phyloP scores from a whole-genome alignment of 78 protist species.

The Neovahlkampfia damariscottae region DNA sequence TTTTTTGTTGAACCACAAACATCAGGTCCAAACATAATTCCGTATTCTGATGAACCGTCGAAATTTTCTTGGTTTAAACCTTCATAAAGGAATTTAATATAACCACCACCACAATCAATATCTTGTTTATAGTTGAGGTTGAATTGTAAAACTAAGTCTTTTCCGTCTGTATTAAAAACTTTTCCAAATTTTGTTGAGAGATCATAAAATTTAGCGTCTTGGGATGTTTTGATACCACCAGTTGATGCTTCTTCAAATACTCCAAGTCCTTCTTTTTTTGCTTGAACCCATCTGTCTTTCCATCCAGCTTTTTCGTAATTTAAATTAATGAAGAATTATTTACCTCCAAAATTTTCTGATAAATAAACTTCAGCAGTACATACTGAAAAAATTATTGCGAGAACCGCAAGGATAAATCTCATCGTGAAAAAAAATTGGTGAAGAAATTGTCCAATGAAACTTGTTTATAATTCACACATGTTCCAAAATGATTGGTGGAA shows the following conservation, averaged over 20 bases:
- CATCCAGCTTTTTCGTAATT: too few relatives aligned
- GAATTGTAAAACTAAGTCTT: conserved; percentile 68
- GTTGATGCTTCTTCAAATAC: conserved; percentile 47
- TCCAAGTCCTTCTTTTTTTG: conserved; percentile 49
- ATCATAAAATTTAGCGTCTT: conserved; percentile 76
- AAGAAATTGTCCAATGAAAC: too few relatives aligned
- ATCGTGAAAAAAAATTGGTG: too few relatives aligned
- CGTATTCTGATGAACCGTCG: conserved; percentile 71
- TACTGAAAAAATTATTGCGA: too few relatives aligned
- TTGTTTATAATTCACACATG: too few relatives aligned
- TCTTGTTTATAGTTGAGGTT: conserved; percentile 84
- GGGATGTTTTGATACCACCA: conserved; percentile 70
- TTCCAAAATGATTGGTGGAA: too few relatives aligned
- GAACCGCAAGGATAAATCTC: too few relatives aligned
- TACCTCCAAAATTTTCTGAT: too few relatives aligned
- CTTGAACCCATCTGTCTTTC: conserved; percentile 53
- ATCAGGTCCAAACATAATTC: conserved; percentile 94
- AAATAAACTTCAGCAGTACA: too few relatives aligned
- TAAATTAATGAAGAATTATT: too few relatives aligned
- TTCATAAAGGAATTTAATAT: conserved; percentile 81
- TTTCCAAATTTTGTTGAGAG: conserved; percentile 28
- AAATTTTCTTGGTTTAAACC: conserved; percentile 42
- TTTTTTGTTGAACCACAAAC: conserved; percentile 66
- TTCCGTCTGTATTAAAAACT: conserved; percentile 59
- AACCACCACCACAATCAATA: conserved; percentile 69